Conservation (phyloP, 1,284 basidiomycete species). For the Meira miltonrushii region DNA sequence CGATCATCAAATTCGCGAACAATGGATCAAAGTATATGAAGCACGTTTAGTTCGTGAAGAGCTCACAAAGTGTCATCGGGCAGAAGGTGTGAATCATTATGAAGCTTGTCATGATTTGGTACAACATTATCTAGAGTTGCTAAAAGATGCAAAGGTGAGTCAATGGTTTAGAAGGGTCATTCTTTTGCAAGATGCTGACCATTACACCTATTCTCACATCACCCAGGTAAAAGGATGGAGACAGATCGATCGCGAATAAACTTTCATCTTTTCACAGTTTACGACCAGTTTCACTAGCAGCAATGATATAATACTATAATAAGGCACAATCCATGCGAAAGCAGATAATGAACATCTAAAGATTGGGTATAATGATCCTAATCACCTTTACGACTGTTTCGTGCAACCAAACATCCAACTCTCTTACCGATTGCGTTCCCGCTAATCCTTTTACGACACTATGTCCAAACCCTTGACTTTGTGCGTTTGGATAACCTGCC, state of each 20-base stretch:
- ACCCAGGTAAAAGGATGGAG: conserved; percentile 36
- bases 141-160: conserved; percentile 77
- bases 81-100: conserved; percentile 68
- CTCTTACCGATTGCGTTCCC: too few species aligned
- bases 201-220: conserved; percentile 2
- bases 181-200: neutral
- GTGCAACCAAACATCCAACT: too few species aligned
- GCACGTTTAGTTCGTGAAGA: conserved; percentile 81
- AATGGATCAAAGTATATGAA: conserved; percentile 93
- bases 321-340: too few species aligned
- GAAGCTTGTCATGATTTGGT: conserved; percentile 76
- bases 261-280: too few species aligned
- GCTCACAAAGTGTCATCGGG: conserved; percentile 81
- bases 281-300: too few species aligned
- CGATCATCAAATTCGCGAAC: conserved; percentile 77
- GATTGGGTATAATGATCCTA: too few species aligned
- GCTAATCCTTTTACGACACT: too few species aligned
- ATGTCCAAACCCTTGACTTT: too few species aligned
- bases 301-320: too few species aligned
- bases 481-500: neutral
- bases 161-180: neutral
- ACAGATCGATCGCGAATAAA: conserved; percentile 21
- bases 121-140: conserved; percentile 75
- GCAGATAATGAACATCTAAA: too few species aligned
- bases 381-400: too few species aligned